Percentiles rank a stretch among this genome's conserved stretches.
These are phyloP conservation scores for Alloteropsis semialata DNA, from an alignment of 176 grass and related monocot genomes.

Conservation along the genomic window DNA sequence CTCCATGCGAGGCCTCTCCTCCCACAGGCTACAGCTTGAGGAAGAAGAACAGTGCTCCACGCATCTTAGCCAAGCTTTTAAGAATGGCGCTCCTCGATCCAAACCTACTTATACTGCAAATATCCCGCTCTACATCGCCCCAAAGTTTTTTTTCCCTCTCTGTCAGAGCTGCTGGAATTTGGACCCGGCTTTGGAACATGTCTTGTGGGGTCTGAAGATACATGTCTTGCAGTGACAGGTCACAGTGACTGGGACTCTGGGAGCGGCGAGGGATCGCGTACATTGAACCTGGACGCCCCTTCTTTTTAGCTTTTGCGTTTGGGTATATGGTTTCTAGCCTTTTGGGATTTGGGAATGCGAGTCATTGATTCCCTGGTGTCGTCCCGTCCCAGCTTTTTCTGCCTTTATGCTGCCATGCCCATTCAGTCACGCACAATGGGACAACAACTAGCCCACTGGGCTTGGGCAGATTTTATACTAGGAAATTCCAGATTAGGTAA, in stretches of 20 bases:
- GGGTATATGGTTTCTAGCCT: neutral
- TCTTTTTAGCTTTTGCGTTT: slow-evolving; percentile 18
- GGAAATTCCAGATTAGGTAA: slow-evolving; percentile 3
- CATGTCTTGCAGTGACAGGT: slow-evolving; percentile 5
- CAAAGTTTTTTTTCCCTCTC: neutral
- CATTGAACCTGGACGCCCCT: slow-evolving; percentile 67
- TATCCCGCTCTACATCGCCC: neutral
- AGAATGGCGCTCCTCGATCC: slow-evolving; percentile 20
- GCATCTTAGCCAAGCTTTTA: slow-evolving; percentile 19
- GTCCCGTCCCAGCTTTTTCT: neutral
- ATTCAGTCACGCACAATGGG: slow-evolving; percentile 25
- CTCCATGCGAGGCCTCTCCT: slow-evolving; percentile 33
- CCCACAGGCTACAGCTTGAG: slow-evolving; percentile 33
- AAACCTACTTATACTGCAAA: slow-evolving; percentile 42
- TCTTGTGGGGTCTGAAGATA: neutral
- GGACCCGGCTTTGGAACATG: slow-evolving; percentile 18
- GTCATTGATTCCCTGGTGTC: slow-evolving; percentile 23
- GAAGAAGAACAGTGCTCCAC: slow-evolving; percentile 30
- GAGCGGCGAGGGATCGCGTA: slow-evolving; percentile 7
- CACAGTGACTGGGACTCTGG: too few species aligned
- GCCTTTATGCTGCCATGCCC: slow-evolving; percentile 39
- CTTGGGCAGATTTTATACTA: slow-evolving; percentile 21
- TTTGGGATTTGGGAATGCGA: slow-evolving; percentile 23
- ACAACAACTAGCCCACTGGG: neutral
- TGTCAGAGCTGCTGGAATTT: neutral